Conservation (phyloP, 2,329 filamentous ascomycete genomes). For the Claviceps sp. region DNA sequence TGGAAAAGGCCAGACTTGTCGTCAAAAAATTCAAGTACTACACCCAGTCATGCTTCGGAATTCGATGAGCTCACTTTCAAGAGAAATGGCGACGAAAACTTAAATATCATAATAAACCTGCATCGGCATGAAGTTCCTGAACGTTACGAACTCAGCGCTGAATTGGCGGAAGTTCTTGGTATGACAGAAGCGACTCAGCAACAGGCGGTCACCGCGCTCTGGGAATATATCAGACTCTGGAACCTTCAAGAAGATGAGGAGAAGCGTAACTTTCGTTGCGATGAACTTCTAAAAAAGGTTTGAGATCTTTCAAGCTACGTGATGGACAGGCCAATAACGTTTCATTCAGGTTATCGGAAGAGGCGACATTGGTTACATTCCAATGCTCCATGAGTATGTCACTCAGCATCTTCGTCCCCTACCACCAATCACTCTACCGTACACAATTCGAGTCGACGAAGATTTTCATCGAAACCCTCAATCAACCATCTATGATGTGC, state of each 20-base stretch:
- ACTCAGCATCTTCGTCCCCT: constrained; percentile 65
- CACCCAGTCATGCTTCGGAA: constrained; percentile 48
- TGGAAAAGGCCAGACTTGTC: constrained; percentile 72
- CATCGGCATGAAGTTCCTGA: constrained; percentile 75
- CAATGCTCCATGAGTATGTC: constrained; percentile 69
- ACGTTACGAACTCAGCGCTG: constrained; percentile 64
- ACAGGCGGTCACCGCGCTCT: constrained; percentile 80
- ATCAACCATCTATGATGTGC: constrained; percentile 81
- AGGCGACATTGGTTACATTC: constrained; percentile 71
- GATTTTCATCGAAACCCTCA: constrained; percentile 62
- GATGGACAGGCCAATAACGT: background rate
- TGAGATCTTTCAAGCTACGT: constrained; percentile 12
- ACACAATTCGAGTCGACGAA: constrained; percentile 87
- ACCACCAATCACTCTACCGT: constrained; percentile 69
- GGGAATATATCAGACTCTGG: constrained; percentile 85
- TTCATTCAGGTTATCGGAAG: constrained; percentile 51
- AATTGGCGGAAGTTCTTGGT: constrained; percentile 73
- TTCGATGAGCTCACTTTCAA: constrained; percentile 91
- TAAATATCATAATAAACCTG: constrained; percentile 81
- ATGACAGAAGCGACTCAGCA: constrained; percentile 76
- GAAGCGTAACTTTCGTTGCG: constrained; percentile 82
- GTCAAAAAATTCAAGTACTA: constrained; percentile 28
- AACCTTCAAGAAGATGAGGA: constrained; percentile 89
- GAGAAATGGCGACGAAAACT: constrained; percentile 80
- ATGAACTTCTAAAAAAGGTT: constrained; percentile 68